Percentiles rank a stretch among this genome's conserved stretches.
Conservation (phyloP, 1,284 basidiomycete species). For the Cutaneotrichosporon arboriforme region DNA sequence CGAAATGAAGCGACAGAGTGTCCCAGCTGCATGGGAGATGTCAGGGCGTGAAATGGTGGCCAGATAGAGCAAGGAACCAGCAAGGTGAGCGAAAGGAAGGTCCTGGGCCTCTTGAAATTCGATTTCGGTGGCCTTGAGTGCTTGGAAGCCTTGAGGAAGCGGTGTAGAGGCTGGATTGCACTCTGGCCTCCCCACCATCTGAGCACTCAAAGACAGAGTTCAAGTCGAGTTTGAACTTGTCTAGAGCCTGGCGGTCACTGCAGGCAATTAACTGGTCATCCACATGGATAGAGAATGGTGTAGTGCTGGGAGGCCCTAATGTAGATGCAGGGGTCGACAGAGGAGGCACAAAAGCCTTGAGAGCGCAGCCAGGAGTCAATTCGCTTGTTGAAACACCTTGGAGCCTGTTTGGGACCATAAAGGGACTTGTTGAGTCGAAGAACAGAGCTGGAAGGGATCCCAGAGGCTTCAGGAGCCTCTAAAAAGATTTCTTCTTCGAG, state of each 20-base stretch:
- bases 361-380: too few relatives aligned
- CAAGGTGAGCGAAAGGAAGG: constrained; percentile 1
- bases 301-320: constrained; percentile 1
- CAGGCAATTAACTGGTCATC: constrained; percentile 29
- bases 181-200: constrained; percentile 18
- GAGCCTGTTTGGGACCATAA: too few relatives aligned
- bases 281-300: constrained; percentile 21
- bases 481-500: neutral
- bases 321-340: too few relatives aligned
- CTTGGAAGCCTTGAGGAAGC: constrained; percentile 11
- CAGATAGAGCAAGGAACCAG: constrained; percentile 15
- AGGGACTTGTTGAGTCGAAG: too few relatives aligned
- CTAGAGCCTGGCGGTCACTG: constrained; percentile 7
- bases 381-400: neutral
- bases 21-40: constrained; percentile 16
- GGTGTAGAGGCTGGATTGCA: too few relatives aligned
- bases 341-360: too few relatives aligned
- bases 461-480: too few relatives aligned
- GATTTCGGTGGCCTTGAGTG: constrained; percentile 6
- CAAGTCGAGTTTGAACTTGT: constrained; percentile 20
- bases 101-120: constrained; percentile 9
- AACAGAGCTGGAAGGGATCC: too few relatives aligned
- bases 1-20: constrained; percentile 17
- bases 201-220: constrained; percentile 20
- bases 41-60: constrained; percentile 23